Evolutionary conservation across 495 filamentous ascomycete genomes (phyloP).

Genomic region (Aspergillus taichungensis): DNA sequence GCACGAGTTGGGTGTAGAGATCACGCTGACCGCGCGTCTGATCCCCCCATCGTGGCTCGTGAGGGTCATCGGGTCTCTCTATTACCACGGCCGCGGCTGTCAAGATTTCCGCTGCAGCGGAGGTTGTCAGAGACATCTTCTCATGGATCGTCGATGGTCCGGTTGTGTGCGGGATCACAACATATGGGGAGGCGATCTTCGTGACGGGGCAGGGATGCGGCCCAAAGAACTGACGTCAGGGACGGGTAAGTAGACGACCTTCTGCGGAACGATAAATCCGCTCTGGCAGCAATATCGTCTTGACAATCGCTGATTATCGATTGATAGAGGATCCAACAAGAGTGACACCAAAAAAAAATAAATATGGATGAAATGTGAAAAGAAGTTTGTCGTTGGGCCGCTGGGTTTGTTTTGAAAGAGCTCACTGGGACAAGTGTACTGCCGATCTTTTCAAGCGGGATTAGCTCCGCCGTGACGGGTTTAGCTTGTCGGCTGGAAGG

Average conservation of each 20-base stretch:
- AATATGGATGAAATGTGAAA: not conserved
- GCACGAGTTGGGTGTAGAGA: slow-evolving; percentile 48
- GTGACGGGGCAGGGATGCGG: slow-evolving; percentile 7
- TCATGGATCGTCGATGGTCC: not conserved
- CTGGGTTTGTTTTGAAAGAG: too few relatives aligned
- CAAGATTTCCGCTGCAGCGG: slow-evolving; percentile 19
- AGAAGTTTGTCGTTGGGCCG: too few relatives aligned
- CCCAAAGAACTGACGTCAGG: slow-evolving; percentile 26
- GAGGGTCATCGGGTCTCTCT: slow-evolving; percentile 13
- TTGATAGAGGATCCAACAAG: too few relatives aligned
- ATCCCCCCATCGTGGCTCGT: slow-evolving; percentile 22
- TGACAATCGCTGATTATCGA: too few relatives aligned
- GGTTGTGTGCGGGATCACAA: slow-evolving; percentile 5
- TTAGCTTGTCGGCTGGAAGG: too few relatives aligned
- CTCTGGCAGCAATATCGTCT: too few relatives aligned
- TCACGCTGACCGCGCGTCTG: slow-evolving; percentile 40
- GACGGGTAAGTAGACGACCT: slow-evolving; percentile 5
- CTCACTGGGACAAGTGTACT: too few relatives aligned
- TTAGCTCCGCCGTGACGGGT: too few relatives aligned
- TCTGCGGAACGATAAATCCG: not conserved
- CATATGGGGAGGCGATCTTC: slow-evolving; percentile 12
- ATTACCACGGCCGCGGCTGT: slow-evolving; percentile 12
- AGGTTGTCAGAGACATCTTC: slow-evolving; percentile 27
- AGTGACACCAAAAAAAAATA: not conserved
- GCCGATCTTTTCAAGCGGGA: too few relatives aligned